Percentiles rank a stretch among this genome's conserved stretches.
phyloP scores from a whole-genome alignment of 805 yeast genomes.

The Starmerella geochares region DNA sequence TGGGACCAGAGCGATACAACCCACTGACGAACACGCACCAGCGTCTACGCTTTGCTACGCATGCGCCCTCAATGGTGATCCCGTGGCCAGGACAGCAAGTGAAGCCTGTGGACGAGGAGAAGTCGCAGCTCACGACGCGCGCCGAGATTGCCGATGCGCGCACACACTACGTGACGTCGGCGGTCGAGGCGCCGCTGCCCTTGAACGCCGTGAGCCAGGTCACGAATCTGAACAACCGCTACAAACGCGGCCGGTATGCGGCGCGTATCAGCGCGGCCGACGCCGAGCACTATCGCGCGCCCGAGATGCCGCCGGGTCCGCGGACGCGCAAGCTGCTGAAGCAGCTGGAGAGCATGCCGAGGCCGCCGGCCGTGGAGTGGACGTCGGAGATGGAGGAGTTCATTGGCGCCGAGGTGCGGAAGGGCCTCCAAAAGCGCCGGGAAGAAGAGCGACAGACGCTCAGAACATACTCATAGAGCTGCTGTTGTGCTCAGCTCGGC shows the following conservation, averaged over 20 bases:
- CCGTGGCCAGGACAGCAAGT: constrained; percentile 78
- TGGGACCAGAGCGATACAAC: constrained; percentile 64
- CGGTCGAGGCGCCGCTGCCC: constrained; percentile 63
- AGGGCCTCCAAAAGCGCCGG: constrained; percentile 22
- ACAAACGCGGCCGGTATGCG: constrained; percentile 39
- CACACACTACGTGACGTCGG: constrained; percentile 60
- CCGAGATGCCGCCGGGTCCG: constrained; percentile 66
- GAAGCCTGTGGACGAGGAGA: constrained; percentile 25
- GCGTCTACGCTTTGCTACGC: constrained; percentile 67
- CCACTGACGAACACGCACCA: constrained; percentile 58
- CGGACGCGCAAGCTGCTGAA: constrained; percentile 36
- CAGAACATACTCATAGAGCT: background rate
- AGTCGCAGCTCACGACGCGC: constrained; percentile 46
- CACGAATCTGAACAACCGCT: constrained; percentile 66
- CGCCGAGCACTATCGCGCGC: constrained; percentile 52
- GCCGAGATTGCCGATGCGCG: constrained; percentile 53
- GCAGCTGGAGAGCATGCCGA: constrained; percentile 27
- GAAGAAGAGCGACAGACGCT: constrained; percentile 15
- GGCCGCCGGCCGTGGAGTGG: constrained; percentile 33
- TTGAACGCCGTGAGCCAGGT: constrained; percentile 51
- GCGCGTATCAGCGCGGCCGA: constrained; percentile 54
- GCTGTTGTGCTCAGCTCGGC: too few species aligned
- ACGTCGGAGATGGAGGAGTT: constrained; percentile 47
- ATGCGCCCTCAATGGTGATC: constrained; percentile 56
- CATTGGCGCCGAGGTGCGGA: constrained; percentile 36